A percentile compares a stretch with the other conserved stretches of the same genome.
Conservation (phyloP, 768 basidiomycete genomes). For the Arthromyces matolae region DNA sequence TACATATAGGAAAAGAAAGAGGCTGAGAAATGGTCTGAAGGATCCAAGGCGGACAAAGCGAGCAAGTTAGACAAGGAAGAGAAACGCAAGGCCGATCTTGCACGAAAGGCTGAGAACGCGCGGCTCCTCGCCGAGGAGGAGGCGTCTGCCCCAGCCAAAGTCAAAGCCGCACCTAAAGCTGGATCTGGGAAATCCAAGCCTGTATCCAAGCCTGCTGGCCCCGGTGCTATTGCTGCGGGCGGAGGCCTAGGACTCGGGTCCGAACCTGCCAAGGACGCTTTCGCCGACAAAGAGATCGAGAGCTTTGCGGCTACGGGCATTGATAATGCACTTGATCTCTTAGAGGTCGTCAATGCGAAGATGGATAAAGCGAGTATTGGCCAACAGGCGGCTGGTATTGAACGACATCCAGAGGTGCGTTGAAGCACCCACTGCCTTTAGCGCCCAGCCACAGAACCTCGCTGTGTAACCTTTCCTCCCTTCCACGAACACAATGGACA, state of each 20-base stretch:
- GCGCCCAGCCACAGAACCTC: background rate
- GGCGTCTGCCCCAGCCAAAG: constrained; percentile 51
- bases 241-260: constrained; percentile 40
- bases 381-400: constrained; percentile 79
- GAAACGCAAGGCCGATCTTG: constrained; percentile 75
- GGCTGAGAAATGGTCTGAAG: constrained; percentile 61
- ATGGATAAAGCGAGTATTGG: constrained; percentile 92
- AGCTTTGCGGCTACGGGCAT: constrained; percentile 83
- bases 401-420: constrained; percentile 88
- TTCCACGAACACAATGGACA: constrained; percentile 13
- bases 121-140: constrained; percentile 89
- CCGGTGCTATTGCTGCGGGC: constrained; percentile 82
- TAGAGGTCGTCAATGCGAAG: constrained; percentile 88
- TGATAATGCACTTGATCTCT: constrained; percentile 84
- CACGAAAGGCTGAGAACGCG: constrained; percentile 84
- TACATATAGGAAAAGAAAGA: constrained; percentile 64
- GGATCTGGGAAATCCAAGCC: constrained; percentile 52
- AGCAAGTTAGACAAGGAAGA: constrained; percentile 71
- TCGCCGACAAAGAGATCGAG: constrained; percentile 43
- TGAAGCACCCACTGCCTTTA: constrained; percentile 10
- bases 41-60: constrained; percentile 58
- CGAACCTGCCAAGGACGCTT: constrained; percentile 18
- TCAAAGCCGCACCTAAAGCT: constrained; percentile 63
- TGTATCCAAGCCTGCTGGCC: constrained; percentile 65
- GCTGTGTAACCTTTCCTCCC: background rate